Conservation (phyloP, 2,329 filamentous ascomycete species). For the Nannizziopsis barbatae region DNA sequence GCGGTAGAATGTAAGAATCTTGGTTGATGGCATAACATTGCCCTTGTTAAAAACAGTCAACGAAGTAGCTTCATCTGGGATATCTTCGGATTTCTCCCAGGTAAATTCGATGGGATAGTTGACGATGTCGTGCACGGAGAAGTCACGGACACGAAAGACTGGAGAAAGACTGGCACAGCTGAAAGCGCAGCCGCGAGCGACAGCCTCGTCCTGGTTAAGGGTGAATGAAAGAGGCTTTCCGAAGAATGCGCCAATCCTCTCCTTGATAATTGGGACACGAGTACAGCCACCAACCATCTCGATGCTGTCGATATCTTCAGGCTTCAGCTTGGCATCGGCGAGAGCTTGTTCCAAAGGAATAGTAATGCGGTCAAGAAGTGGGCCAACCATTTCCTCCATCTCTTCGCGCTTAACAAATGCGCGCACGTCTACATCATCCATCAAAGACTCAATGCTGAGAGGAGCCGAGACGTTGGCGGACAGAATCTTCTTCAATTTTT, state of each 20-base stretch:
- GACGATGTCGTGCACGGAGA: slow-evolving; percentile 93
- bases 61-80: slow-evolving; percentile 95
- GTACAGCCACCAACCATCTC: slow-evolving; percentile 93
- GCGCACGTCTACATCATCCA: slow-evolving; percentile 92
- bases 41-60: slow-evolving; percentile 95
- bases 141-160: slow-evolving; percentile 96
- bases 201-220: slow-evolving; percentile 94
- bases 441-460: slow-evolving; percentile 92
- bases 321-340: slow-evolving; percentile 79
- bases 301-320: slow-evolving; percentile 83
- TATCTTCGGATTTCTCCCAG: slow-evolving; percentile 97
- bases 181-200: slow-evolving; percentile 91
- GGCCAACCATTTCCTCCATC: slow-evolving; percentile 80
- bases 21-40: slow-evolving; percentile 93
- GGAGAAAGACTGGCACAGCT: slow-evolving; percentile 95
- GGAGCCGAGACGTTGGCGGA: slow-evolving; percentile 89
- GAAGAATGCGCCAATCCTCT: slow-evolving; percentile 80
- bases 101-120: slow-evolving; percentile 97
- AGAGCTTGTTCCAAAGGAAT: slow-evolving; percentile 79
- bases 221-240: slow-evolving; percentile 89
- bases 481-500: slow-evolving; percentile 97
- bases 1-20: slow-evolving; percentile 98
- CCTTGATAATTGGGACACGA: slow-evolving; percentile 86
- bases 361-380: slow-evolving; percentile 62
- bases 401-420: slow-evolving; percentile 87